phyloP scores from a whole-genome alignment of 805 yeast species.

The Yarrowia divulgata region DNA sequence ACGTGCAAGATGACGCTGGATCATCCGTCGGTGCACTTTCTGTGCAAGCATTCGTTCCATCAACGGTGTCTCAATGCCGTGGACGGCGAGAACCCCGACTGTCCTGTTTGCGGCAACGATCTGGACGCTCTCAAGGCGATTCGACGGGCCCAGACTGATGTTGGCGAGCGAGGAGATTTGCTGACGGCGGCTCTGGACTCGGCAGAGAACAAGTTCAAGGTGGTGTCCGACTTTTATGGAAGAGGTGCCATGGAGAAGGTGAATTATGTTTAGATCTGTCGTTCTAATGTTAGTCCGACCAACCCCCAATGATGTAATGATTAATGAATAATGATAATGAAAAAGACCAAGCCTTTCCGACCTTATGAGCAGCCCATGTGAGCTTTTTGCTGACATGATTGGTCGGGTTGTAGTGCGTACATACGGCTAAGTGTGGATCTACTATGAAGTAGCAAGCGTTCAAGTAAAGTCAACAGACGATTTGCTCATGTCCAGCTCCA shows the following conservation, averaged over 20 bases:
- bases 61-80: conserved; percentile 67
- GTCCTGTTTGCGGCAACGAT: conserved; percentile 82
- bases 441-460: no score
- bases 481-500: no score
- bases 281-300: no score
- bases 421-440: no score
- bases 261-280: not conserved
- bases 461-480: no score
- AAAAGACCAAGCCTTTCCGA: no score
- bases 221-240: conserved; percentile 82
- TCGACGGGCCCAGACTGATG: conserved; percentile 64
- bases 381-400: no score
- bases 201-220: conserved; percentile 69
- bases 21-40: conserved; percentile 81
- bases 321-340: conserved; percentile 23
- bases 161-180: conserved; percentile 67
- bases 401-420: no score
- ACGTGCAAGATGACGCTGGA: conserved; percentile 72
- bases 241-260: conserved; percentile 71
- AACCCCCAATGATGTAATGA: conserved; percentile 5
- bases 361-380: no score
- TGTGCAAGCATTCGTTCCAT: conserved; percentile 87
- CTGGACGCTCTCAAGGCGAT: conserved; percentile 68
- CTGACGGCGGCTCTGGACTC: conserved; percentile 64
- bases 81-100: conserved; percentile 51